Evolutionary conservation across 352 stramenopile species (phyloP).

Genomic region (Plasmopara muralis): DNA sequence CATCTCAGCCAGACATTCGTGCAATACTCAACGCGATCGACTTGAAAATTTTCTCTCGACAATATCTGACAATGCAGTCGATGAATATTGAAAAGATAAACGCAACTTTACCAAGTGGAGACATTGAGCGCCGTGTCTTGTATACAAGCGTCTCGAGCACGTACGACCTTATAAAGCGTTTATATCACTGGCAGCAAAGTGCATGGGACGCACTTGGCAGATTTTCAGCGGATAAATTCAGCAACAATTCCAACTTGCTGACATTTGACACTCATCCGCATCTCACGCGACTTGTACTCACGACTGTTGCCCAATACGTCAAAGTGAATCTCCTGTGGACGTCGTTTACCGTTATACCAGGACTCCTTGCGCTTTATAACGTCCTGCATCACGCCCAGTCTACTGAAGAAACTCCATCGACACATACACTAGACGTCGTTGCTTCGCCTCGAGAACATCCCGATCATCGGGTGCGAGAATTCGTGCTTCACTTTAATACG

Average conservation of each 20-base stretch:
- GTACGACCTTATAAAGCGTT: too few relatives aligned
- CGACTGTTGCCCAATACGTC: constrained; percentile 45
- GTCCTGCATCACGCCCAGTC: constrained; percentile 25
- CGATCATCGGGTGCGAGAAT: too few relatives aligned
- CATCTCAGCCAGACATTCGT: background rate
- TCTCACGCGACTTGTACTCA: constrained; percentile 46
- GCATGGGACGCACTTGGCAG: too few relatives aligned
- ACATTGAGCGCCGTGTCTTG: too few relatives aligned
- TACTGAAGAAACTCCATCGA: background rate
- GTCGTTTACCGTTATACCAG: constrained; percentile 36
- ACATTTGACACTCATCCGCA: constrained; percentile 48
- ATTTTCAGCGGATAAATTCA: too few relatives aligned
- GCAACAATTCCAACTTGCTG: too few relatives aligned
- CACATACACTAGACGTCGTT: background rate
- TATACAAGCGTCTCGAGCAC: too few relatives aligned
- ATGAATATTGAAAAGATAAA: constrained; percentile 20
- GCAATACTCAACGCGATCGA: constrained; percentile 17
- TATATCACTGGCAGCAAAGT: too few relatives aligned
- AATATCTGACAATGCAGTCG: constrained; percentile 36
- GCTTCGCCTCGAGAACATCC: too few relatives aligned
- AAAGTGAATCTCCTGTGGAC: constrained; percentile 59
- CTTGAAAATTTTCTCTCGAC: constrained; percentile 38
- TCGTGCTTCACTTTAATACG: constrained; percentile 38
- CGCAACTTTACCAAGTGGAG: too few relatives aligned
- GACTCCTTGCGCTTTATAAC: constrained; percentile 39